Evolutionary conservation across 257 asterid genomes (phyloP), one percentile per base, ranked within the genome.

Genomic region (Ballota nigra): DNA sequence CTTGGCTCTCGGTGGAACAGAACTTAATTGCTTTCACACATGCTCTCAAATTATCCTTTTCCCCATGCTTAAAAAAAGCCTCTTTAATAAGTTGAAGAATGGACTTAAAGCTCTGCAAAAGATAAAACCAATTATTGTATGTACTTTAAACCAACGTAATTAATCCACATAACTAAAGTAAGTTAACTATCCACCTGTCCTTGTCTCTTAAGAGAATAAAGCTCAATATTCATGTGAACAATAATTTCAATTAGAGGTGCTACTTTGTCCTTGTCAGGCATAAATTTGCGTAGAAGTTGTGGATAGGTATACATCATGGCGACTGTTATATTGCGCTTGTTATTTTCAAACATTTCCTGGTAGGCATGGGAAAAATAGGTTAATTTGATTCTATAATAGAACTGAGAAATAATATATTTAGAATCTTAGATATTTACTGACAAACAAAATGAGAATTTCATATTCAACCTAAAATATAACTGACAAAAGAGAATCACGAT

Each of bases 281-380:
- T 86, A 78, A 83, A 95, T 74, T 95, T 95, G 75, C 90, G 93
- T 47, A 95, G 83, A 70, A 95, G 95, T 76, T 67, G 96, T 24
- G 97, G 92, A 53, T 87, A 95, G 36, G 86, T 87, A 87, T 86
- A 92, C 98, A 95, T 88, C 98, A 92, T 85, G 66, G 93, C 87
- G 77, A 82, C 62, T 75, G 98, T 92, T 58, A 95, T 83, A 75
- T 81, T 83, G 26, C 87, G 93, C 85, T 76, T 89, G 70, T 72
- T 83, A 74, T 75, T 77, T 60, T 91, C 97, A 77, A 95, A 85
- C 63, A 72, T 53, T 71, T 92, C 99, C 99, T 95, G 87, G 77
- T 64, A 66, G 76, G 52, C 33, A 65, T 33, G 74, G 47, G 71
- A 78, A 63, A 63, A 77, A 57, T 34, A 61, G 47, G 71, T 76